A percentile compares a stretch with the other conserved stretches of the same genome.
Conservation (phyloP, 1,284 basidiomycete species). For the Kwoniella shivajii region DNA sequence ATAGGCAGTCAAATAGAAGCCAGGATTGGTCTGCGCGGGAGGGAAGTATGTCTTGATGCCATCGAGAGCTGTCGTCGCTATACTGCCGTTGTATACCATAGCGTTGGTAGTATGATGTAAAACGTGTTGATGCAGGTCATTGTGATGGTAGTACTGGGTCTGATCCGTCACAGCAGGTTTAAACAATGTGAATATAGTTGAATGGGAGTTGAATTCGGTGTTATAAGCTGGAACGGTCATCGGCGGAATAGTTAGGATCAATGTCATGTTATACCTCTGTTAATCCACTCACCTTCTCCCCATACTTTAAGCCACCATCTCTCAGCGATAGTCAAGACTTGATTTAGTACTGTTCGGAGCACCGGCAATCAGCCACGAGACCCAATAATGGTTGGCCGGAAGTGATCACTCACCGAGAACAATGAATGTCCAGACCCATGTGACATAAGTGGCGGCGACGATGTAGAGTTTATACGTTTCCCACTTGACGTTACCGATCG, state of each 20-base stretch:
- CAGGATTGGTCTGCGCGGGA: slow-evolving; percentile 50
- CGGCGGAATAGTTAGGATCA: not conserved
- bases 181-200: slow-evolving; percentile 27
- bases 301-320: slow-evolving; percentile 71
- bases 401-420: slow-evolving; percentile 35
- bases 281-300: slow-evolving; percentile 47
- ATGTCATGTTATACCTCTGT: not conserved
- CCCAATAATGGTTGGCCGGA: too few species aligned
- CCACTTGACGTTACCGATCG: slow-evolving; percentile 76
- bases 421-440: slow-evolving; percentile 45
- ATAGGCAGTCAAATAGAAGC: slow-evolving; percentile 56
- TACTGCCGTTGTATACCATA: slow-evolving; percentile 1
- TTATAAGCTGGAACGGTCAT: slow-evolving; percentile 31
- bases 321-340: slow-evolving; percentile 60
- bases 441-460: slow-evolving; percentile 52
- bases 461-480: slow-evolving; percentile 76
- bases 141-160: slow-evolving; percentile 20
- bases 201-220: slow-evolving; percentile 17
- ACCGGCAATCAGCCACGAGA: too few species aligned
- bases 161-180: slow-evolving; percentile 16
- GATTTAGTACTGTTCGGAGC: slow-evolving; percentile 36
- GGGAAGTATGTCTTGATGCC: slow-evolving; percentile 35
- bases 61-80: not conserved
- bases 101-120: slow-evolving; percentile 26
- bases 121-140: slow-evolving; percentile 31